Evolutionary conservation across 345 rosid species (phyloP).

Genomic region (Gossypium stocksii): DNA sequence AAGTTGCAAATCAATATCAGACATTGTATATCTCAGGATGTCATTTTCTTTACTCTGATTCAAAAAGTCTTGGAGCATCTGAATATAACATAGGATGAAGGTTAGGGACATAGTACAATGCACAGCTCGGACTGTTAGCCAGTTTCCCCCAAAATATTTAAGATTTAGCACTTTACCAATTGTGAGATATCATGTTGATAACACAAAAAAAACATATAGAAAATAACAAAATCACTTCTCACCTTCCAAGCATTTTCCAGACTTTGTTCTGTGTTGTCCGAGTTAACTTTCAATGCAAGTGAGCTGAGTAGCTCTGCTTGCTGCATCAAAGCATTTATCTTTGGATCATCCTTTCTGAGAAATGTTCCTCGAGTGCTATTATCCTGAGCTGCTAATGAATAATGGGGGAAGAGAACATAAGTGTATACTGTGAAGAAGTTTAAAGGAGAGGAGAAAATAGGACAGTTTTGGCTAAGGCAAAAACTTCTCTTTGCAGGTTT

Average conservation of each 20-base stretch:
- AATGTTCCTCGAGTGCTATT: conserved; percentile 45
- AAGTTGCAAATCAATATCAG: conserved; percentile 59
- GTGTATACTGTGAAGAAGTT: neutral
- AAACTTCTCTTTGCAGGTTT: conserved; percentile 16
- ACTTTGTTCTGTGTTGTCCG: conserved; percentile 76
- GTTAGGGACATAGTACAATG: conserved; percentile 8
- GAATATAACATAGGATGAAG: conserved; percentile 19
- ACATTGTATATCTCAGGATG: conserved; percentile 37
- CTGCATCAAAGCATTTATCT: conserved; percentile 71
- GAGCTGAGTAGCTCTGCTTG: conserved; percentile 91
- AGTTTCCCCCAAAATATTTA: neutral
- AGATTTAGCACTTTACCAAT: neutral
- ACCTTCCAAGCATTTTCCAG: conserved; percentile 98
- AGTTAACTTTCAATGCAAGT: conserved; percentile 63
- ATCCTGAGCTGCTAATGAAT: conserved; percentile 40
- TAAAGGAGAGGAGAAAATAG: conserved; percentile 6
- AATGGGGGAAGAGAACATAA: conserved; percentile 12
- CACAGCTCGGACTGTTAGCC: neutral
- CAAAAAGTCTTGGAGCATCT: conserved; percentile 82
- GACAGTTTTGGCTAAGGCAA: neutral
- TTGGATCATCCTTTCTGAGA: conserved; percentile 79
- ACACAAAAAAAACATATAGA: conserved; percentile 3
- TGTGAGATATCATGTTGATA: neutral
- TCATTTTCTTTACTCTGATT: conserved; percentile 63
- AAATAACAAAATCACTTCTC: conserved; percentile 10